phyloP scores from a whole-genome alignment of 345 rosid genomes.

The Syzygium aromaticum region DNA sequence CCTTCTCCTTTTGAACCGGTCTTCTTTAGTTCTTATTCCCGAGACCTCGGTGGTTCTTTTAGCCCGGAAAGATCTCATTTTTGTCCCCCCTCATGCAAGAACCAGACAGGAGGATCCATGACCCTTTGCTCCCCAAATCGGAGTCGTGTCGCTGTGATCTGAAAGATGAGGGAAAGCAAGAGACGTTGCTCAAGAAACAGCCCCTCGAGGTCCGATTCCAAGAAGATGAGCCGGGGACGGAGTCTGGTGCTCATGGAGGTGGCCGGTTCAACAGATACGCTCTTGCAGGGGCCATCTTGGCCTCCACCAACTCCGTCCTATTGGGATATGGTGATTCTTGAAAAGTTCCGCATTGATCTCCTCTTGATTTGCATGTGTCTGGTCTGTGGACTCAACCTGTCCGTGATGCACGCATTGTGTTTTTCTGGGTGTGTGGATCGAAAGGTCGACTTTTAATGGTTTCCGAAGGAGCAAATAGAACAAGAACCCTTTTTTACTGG shows the following conservation, averaged over 20 bases:
- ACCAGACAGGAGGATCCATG: neutral
- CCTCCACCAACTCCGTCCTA: slow-evolving; percentile 57
- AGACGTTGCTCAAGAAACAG: neutral
- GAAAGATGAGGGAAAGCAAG: neutral
- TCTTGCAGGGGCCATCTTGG: slow-evolving; percentile 56
- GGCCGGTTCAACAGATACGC: slow-evolving; percentile 36
- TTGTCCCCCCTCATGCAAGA: neutral
- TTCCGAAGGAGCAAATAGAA: neutral
- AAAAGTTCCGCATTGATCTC: neutral
- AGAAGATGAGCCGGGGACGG: neutral
- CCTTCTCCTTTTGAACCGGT: neutral
- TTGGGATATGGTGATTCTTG: slow-evolving; percentile 56
- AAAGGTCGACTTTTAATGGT: neutral
- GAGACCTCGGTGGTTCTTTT: neutral
- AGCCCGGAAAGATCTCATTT: neutral
- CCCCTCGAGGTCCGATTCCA: neutral
- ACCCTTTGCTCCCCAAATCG: neutral
- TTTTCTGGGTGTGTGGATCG: no score
- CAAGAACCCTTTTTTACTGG: neutral
- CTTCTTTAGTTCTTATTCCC: neutral
- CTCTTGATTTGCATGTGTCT: neutral
- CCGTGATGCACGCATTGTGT: neutral
- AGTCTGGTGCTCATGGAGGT: neutral
- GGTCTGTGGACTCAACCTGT: neutral
- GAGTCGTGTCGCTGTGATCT: neutral